phyloP scores from a whole-genome alignment of 2,329 filamentous ascomycete genomes.

The Fusarium sp. region DNA sequence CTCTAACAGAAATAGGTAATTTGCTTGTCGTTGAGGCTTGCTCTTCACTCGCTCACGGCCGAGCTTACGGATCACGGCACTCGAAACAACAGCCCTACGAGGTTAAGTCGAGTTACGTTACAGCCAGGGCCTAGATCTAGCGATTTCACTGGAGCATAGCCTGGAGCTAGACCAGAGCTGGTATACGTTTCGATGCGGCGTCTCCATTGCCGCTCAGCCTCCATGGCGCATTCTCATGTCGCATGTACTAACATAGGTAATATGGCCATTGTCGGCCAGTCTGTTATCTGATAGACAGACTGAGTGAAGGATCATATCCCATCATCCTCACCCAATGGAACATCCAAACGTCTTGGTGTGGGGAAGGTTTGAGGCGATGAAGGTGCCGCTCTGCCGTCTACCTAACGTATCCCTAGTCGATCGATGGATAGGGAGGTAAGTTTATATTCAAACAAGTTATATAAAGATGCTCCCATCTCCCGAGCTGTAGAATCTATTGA shows the following conservation, averaged over 20 bases:
- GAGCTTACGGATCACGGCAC: constrained; percentile 19
- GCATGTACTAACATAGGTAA: background rate
- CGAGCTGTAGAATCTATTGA: background rate
- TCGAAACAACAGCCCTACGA: constrained; percentile 30
- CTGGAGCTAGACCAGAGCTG: constrained; percentile 20
- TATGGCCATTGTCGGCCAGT: background rate
- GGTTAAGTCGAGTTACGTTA: constrained; percentile 15
- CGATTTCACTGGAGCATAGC: constrained; percentile 4
- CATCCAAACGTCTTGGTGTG: background rate
- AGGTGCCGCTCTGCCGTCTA: constrained; percentile 17
- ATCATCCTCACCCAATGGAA: constrained; percentile 14
- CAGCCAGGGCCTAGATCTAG: constrained; percentile 11
- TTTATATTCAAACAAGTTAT: background rate
- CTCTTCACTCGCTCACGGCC: background rate
- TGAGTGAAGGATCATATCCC: background rate
- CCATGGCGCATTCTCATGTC: constrained; percentile 7
- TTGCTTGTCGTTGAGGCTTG: background rate
- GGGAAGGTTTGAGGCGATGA: constrained; percentile 13
- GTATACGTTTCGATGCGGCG: constrained; percentile 22
- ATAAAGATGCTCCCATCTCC: constrained; percentile 24
- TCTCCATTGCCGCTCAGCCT: constrained; percentile 1
- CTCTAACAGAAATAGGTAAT: background rate
- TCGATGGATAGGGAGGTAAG: background rate
- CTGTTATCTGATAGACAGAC: constrained; percentile 4
- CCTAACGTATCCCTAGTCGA: constrained; percentile 1